Evolutionary conservation across 2,329 filamentous ascomycete species (phyloP).

Genomic region (Mollisia scopiformis): DNA sequence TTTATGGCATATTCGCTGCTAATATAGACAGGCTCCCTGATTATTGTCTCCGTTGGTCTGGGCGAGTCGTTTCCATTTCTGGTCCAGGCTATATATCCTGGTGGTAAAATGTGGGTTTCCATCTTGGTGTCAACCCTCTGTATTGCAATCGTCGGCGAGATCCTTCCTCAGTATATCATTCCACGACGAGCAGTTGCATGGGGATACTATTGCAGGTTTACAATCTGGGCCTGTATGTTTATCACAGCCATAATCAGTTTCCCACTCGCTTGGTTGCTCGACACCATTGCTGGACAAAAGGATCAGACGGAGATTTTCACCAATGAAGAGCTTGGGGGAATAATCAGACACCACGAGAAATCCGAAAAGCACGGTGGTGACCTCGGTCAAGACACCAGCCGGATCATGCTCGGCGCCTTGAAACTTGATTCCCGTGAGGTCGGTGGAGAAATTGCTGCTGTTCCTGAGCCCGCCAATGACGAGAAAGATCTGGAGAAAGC

Average conservation of each 20-base stretch:
- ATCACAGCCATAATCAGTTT: conserved; percentile 28
- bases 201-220: conserved; percentile 31
- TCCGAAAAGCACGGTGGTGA: conserved; percentile 27
- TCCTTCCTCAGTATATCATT: conserved; percentile 34
- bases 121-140: conserved; percentile 30
- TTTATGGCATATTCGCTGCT: neutral
- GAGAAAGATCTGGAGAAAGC: conserved; percentile 30
- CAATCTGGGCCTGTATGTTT: conserved; percentile 34
- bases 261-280: conserved; percentile 29
- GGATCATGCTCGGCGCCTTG: conserved; percentile 31
- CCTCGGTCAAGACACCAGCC: conserved; percentile 24
- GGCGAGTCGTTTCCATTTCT: conserved; percentile 31
- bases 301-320: conserved; percentile 24
- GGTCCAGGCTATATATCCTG: conserved; percentile 24
- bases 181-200: conserved; percentile 27
- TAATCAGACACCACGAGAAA: conserved; percentile 31
- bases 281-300: conserved; percentile 25
- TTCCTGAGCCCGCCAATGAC: neutral
- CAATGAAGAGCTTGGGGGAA: conserved; percentile 23
- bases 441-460: conserved; percentile 9
- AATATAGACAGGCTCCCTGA: conserved; percentile 27
- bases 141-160: conserved; percentile 31
- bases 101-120: conserved; percentile 21
- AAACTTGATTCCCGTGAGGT: conserved; percentile 26
- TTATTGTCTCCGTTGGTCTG: conserved; percentile 30